Percentiles rank a stretch among this genome's conserved stretches.
These are phyloP conservation scores for Puccinia triticina DNA, from an alignment of 1,284 basidiomycete genomes.

Conservation along the genomic window DNA sequence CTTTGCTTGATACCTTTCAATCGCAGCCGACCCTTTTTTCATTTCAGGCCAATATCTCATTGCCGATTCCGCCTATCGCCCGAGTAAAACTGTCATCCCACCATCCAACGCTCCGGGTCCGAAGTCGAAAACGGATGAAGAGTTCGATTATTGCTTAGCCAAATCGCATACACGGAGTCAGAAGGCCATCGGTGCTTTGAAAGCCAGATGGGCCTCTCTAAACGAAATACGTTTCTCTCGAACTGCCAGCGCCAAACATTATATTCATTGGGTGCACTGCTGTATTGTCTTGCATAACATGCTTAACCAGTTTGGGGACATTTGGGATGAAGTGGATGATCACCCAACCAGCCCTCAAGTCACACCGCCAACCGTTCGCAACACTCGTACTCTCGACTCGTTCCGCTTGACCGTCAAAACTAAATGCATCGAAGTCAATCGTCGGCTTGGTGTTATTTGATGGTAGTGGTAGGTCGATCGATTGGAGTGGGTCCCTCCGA, in stretches of 20 bases:
- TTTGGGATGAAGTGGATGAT: neutral
- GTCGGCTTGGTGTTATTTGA: neutral
- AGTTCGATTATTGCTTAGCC: slow-evolving; percentile 26
- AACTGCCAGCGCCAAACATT: neutral
- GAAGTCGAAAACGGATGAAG: neutral
- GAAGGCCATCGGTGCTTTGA: slow-evolving; percentile 6
- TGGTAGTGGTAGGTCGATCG: too few species aligned
- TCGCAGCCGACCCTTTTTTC: neutral
- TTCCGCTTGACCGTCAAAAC: slow-evolving; percentile 15
- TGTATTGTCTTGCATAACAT: slow-evolving; percentile 16
- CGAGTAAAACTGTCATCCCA: slow-evolving; percentile 10
- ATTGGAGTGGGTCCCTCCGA: too few species aligned
- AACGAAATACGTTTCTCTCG: slow-evolving; percentile 14
- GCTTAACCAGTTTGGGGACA: slow-evolving; percentile 4
- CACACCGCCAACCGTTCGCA: neutral
- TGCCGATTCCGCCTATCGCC: slow-evolving; percentile 29
- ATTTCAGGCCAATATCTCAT: slow-evolving; percentile 25
- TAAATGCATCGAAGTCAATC: slow-evolving; percentile 4
- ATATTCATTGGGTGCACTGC: slow-evolving; percentile 25
- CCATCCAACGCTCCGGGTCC: neutral
- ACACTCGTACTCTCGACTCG: neutral
- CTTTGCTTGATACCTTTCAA: neutral
- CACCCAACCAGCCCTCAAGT: neutral
- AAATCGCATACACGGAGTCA: slow-evolving; percentile 24
- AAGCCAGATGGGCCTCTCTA: slow-evolving; percentile 9